Base-by-base conservation (phyloP, 106 monocot species). In the Acorus gramineus region DNA sequence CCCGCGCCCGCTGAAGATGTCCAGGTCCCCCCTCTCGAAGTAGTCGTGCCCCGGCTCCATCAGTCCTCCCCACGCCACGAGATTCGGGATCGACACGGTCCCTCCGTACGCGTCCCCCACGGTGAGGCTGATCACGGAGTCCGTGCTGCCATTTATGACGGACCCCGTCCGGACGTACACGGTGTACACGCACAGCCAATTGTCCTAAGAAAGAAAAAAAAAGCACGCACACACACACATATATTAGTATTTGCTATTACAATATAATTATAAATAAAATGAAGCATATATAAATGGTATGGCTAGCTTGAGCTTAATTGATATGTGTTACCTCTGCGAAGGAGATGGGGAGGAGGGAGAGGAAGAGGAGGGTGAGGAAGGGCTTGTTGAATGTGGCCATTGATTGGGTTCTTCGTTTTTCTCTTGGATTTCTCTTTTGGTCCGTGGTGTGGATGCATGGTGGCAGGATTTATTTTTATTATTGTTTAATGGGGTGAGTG, bases 1-100 rank as follows among this genome's bases (percentile, higher is more conserved):
- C 6, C 79, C 90, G 11, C 90, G 70, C 28, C 90, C 90, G 72
- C 78, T 71, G 87, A 90, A 90, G 46, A 79, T 75, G 70, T 90
- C 87, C 45, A 96, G 87, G 50, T 87, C 82, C 13, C 95, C 90
- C 49, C 84, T 67, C 82, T 96, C 90, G 80, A 60, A 96, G 83
- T 96, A 96, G 83, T 87, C 58, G 80, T 96, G 55, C 14, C 52
- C 74, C 3, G 69, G 47, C 3, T 75, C 87, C 90, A 96, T 91
- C 55, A 81, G 74, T 0, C 90, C 94, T 14, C 94, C 86, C 85
- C 84, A 91, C 6, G 70, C 12, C 46, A 57, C 83, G 13, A 96
- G 66, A 75, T 96, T 67, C 2, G 74, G 62, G 71, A 90, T 83
- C 53, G 44, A 8, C 42, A 96, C 59, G n/a, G 71, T 57, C 42